phyloP scores from a whole-genome alignment of 2,329 filamentous ascomycete genomes.

The Tolypocladium ovalisporum region DNA sequence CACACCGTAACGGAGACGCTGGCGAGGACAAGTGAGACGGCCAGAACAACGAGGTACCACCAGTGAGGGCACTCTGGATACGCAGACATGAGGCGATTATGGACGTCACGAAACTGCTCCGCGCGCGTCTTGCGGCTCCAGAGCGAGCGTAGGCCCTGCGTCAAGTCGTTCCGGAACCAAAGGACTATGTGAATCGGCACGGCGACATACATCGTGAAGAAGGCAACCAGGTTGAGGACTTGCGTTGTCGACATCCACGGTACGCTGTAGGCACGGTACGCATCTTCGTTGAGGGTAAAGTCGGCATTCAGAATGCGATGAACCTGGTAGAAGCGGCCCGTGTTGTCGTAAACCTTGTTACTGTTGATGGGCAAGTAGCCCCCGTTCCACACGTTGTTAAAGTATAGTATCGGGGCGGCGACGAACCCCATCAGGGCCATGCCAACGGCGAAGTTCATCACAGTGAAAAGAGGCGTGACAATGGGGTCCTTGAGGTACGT shows the following conservation, averaged over 20 bases:
- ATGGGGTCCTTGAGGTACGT: conserved; percentile 18
- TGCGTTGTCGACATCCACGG: conserved; percentile 39
- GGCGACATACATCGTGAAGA: conserved; percentile 17
- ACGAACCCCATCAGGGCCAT: conserved; percentile 42
- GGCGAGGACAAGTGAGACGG: conserved; percentile 30
- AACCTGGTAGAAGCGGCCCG: conserved; percentile 38
- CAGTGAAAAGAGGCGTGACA: conserved; percentile 16
- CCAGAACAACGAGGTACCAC: conserved; percentile 40
- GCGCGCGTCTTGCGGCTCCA: conserved; percentile 21
- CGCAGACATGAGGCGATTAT: conserved; percentile 20
- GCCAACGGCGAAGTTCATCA: conserved; percentile 15
- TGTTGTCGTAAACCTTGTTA: conserved; percentile 46
- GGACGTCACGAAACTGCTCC: conserved; percentile 20
- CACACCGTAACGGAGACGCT: conserved; percentile 28
- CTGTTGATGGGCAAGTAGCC: conserved; percentile 46
- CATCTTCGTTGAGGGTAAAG: conserved; percentile 37
- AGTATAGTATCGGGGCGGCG: conserved; percentile 35
- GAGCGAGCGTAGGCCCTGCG: conserved; percentile 12
- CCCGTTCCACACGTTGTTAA: conserved; percentile 33
- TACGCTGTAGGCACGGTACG: conserved; percentile 40
- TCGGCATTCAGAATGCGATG: conserved; percentile 36
- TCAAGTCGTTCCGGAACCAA: conserved; percentile 19
- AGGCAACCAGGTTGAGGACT: conserved; percentile 18
- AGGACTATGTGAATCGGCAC: conserved; percentile 18
- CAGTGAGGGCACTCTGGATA: conserved; percentile 37